Conservation (phyloP, 441 rosid species). For the Rhodomyrtus psidioides region DNA sequence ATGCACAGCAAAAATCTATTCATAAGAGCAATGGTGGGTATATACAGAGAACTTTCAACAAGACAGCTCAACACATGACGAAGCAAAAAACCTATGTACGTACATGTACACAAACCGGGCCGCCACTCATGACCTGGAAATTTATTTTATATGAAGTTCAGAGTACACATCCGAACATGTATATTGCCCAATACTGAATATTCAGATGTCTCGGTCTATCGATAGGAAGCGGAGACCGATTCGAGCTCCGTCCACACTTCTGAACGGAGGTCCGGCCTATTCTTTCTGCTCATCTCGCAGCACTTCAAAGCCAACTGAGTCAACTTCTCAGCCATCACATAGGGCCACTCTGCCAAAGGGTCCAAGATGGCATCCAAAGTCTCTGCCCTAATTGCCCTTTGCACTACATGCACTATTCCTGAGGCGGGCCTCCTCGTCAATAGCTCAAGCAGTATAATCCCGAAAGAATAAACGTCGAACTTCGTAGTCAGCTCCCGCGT, state of each 20-base stretch:
- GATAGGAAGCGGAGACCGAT: too few species aligned
- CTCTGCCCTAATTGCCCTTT: background rate
- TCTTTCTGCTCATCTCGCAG: too few species aligned
- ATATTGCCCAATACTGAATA: too few species aligned
- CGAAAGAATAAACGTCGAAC: slow-evolving; percentile 90
- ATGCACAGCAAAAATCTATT: background rate
- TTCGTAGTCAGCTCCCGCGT: slow-evolving; percentile 73
- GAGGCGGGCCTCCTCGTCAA: slow-evolving; percentile 69
- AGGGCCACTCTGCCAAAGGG: too few species aligned
- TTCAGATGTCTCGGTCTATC: too few species aligned
- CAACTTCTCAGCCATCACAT: too few species aligned
- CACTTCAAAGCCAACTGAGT: too few species aligned
- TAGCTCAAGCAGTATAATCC: slow-evolving; percentile 63
- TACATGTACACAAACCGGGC: background rate
- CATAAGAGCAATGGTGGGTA: background rate
- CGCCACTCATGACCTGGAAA: background rate
- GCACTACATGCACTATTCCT: slow-evolving; percentile 64
- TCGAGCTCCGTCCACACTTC: too few species aligned
- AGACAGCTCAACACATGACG: background rate
- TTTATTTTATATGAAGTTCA: background rate
- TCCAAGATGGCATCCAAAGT: too few species aligned
- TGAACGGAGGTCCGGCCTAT: too few species aligned
- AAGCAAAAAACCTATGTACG: background rate
- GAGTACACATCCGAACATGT: too few species aligned
- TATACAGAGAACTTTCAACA: background rate